phyloP scores from a whole-genome alignment of 768 basidiomycete species.

The Kwoniella pini region DNA sequence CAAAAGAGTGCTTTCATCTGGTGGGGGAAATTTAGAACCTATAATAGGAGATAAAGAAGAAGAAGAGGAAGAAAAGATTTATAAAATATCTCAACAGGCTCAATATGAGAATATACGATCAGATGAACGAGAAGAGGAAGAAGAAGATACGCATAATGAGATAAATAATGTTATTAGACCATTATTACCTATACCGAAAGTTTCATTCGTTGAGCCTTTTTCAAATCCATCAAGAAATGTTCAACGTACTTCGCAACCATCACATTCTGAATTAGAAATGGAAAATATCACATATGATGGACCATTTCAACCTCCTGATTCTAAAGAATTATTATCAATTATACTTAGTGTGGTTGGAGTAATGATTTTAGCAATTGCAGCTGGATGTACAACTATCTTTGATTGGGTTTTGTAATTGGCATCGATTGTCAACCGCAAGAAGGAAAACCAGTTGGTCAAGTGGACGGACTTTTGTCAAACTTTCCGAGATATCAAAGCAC shows the following conservation, averaged over 20 bases:
- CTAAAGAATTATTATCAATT: slow-evolving; percentile 35
- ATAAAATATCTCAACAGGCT: not conserved
- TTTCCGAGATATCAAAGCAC: too few relatives aligned
- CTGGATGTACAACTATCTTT: slow-evolving; percentile 47
- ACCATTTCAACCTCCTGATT: slow-evolving; percentile 38
- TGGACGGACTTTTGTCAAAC: too few relatives aligned
- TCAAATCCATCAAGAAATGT: not conserved
- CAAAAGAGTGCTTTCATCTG: not conserved
- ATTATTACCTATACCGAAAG: not conserved
- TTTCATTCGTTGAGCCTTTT: not conserved
- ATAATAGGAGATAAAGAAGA: not conserved
- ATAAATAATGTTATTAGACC: not conserved
- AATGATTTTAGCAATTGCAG: slow-evolving; percentile 33
- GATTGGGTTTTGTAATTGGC: slow-evolving; percentile 44
- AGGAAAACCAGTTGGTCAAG: too few relatives aligned
- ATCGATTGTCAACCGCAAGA: too few relatives aligned
- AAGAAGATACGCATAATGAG: not conserved
- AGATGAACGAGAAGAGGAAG: slow-evolving; percentile 7
- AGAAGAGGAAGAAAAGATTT: slow-evolving; percentile 1
- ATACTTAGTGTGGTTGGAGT: slow-evolving; percentile 30
- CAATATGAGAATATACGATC: not conserved
- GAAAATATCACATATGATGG: slow-evolving; percentile 21
- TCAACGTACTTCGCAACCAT: too few relatives aligned
- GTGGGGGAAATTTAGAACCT: not conserved
- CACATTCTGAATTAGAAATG: not conserved